Base-by-base conservation (phyloP, 306 rosid genomes). In the Benincasa hispida region DNA sequence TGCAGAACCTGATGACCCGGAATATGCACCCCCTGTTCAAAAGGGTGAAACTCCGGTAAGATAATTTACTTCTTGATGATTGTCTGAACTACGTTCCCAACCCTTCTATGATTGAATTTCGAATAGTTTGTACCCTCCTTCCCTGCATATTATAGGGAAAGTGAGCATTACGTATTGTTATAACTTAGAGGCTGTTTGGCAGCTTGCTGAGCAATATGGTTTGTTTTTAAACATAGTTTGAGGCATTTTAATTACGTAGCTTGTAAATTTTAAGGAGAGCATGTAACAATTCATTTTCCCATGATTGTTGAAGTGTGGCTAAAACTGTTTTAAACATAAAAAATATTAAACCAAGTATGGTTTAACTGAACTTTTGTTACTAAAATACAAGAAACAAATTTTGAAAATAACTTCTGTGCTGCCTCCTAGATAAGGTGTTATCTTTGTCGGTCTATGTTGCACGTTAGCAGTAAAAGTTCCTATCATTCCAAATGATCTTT, bases 11-110 rank as follows among this genome's bases (percentile, higher is more conserved):
- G 96, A 85, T 22, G 98, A 91, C 53, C 85, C 96, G 0, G 96
- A 91, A 84, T 94, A 94, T 82, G 47, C 91, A 60, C 91, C 89
- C 0, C 98, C 98, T 57, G 83, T 87, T 11, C 87, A 83, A 28
- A 76, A 79, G 82, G 92, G 86, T 34, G 98, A 94, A 82, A 91
- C 97, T 79, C 95, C 96, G 32, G 98, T 94, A 89, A 86, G 89
- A 42, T 73, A 54, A 59, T 35, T 22, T 34, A 73, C 60, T n/a
- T 32, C n/a, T 50, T 5, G 5, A 27, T 77, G 19, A 39, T 41
- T 55, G 41, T 48, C 22, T 79, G 45, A 41, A 67, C 22, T 21
- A 15, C n/a, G 8, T 57, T 75, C 27, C 10, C 18, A 14, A 24
- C 19, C 3, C 14, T 34, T 62, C 15, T 63, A 22, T 13, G 21